Evolutionary conservation across 2,329 filamentous ascomycete genomes (phyloP), one percentile per base, ranked within the genome.

Genomic region (Fusarium brachygibbosum): DNA sequence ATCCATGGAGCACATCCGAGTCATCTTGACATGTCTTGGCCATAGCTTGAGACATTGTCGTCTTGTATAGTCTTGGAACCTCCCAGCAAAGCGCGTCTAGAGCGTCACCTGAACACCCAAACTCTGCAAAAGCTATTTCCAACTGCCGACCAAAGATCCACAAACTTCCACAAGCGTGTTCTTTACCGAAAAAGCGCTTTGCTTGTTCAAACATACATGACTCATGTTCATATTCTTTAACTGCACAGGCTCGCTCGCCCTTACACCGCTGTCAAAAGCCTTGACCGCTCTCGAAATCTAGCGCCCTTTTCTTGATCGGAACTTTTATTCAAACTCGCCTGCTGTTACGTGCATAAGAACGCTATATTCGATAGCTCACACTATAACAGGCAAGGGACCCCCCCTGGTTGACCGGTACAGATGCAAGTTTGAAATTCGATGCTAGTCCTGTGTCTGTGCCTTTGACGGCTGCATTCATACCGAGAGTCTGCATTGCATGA

Each of bases 121-220:
- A 19, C 41, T 48, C 53, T 48, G 12, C 41, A 58, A 44, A 64
- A 53, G 5, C 53, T 51, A 41, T 38, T 16, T 35, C 23, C 56
- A 69, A 69, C 66, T 69, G 52, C 66, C 66, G 66, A 46, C 28
- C 34, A 46, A 50, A 25, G 61, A 41, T 66, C 66, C 66, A 69
- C 64, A 23, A 56, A 50, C 49, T 64, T 46, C 64, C 41, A 45
- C 45, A 52, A 58, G 35, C 42, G 61, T 66, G 29, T 46, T 48
- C 13, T 45, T 54, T 60, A 34, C 44, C 60, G 54, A 66, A 48
- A 25, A 12, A 29, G 49, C 51, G 35, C 41, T 37, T 44, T 46
- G 35, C 41, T 37, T 44, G n/a, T 66, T 45, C 29, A 37, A 25
- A 6, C n/a, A 35, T 31, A 46, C 52, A 66, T 63, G 62, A 63